These are phyloP conservation scores for Kuraishia borneana DNA, from an alignment of 805 yeast species.

Conservation along the genomic window DNA sequence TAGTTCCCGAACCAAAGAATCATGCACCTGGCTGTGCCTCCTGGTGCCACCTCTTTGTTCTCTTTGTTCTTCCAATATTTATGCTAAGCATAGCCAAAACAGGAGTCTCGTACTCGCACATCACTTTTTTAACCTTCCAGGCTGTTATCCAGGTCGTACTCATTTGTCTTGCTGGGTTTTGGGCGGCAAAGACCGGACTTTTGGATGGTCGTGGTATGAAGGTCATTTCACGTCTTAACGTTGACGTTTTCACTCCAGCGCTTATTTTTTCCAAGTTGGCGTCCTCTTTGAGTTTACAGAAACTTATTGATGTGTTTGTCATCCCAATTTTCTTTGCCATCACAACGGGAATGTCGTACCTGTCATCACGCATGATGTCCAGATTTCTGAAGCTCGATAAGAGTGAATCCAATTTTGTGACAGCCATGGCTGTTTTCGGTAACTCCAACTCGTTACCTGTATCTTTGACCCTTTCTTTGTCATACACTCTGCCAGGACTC, in stretches of 20 bases:
- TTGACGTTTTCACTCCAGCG: slow-evolving; percentile 90
- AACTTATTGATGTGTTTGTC: slow-evolving; percentile 67
- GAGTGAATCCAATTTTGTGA: slow-evolving; percentile 80
- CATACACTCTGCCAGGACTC: slow-evolving; percentile 64
- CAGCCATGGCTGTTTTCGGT: slow-evolving; percentile 96
- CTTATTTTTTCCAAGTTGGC: slow-evolving; percentile 78
- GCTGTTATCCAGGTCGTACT: slow-evolving; percentile 87
- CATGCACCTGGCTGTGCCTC: too few species aligned
- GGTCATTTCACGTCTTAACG: slow-evolving; percentile 66
- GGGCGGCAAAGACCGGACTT: slow-evolving; percentile 67
- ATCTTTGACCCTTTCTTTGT: slow-evolving; percentile 70
- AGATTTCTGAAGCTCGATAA: slow-evolving; percentile 45
- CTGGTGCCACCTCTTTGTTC: too few species aligned
- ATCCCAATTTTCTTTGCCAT: slow-evolving; percentile 81
- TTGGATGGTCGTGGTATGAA: slow-evolving; percentile 69
- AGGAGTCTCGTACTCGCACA: slow-evolving; percentile 25
- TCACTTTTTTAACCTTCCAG: slow-evolving; percentile 69
- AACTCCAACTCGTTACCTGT: slow-evolving; percentile 94
- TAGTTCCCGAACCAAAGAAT: too few species aligned
- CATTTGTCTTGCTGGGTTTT: slow-evolving; percentile 76
- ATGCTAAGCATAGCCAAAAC: too few species aligned
- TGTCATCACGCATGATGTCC: slow-evolving; percentile 49
- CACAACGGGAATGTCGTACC: slow-evolving; percentile 66
- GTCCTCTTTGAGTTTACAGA: slow-evolving; percentile 56
- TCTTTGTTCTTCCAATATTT: too few species aligned